phyloP scores from a whole-genome alignment of 148 eudicot species.

The Agrostemma githago region DNA sequence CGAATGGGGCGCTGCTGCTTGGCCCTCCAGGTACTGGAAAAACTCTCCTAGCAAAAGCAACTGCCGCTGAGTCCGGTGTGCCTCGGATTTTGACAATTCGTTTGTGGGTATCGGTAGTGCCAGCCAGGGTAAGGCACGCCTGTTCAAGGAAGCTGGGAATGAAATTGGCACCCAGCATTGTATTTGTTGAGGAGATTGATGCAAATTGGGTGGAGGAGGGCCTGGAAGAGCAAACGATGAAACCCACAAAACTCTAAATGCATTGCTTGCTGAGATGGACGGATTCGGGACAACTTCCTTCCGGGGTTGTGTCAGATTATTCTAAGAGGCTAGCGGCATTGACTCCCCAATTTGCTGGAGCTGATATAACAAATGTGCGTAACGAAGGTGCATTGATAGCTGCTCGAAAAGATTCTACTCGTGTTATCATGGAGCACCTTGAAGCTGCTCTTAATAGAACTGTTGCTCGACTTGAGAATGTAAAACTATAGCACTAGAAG shows the following conservation, averaged over 20 bases:
- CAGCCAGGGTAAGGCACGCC: slow-evolving; percentile 83
- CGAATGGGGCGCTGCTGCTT: slow-evolving; percentile 86
- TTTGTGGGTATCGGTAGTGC: slow-evolving; percentile 93
- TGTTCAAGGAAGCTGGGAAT: slow-evolving; percentile 86
- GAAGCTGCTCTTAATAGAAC: slow-evolving; percentile 81
- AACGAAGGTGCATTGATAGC: slow-evolving; percentile 92
- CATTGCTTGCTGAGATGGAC: slow-evolving; percentile 90
- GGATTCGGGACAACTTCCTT: slow-evolving; percentile 80
- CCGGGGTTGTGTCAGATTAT: slow-evolving; percentile 68
- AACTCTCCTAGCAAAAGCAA: slow-evolving; percentile 88
- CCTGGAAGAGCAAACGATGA: slow-evolving; percentile 62
- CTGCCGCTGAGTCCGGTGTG: slow-evolving; percentile 90
- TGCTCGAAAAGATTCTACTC: slow-evolving; percentile 50
- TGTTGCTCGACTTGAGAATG: slow-evolving; percentile 86
- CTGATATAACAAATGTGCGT: slow-evolving; percentile 85
- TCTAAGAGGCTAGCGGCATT: slow-evolving; percentile 81
- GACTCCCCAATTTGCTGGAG: slow-evolving; percentile 94
- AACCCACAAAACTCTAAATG: slow-evolving; percentile 82
- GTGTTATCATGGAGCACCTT: slow-evolving; percentile 65
- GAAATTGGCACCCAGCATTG: slow-evolving; percentile 80
- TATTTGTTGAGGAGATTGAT: slow-evolving; percentile 94
- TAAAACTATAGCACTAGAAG: too few species aligned
- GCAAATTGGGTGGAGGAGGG: slow-evolving; percentile 83
- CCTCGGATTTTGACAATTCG: slow-evolving; percentile 96
- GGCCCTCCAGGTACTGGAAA: slow-evolving; percentile 99